Conservation (phyloP, 352 stramenopile genomes). For the Pythium aquatile region DNA sequence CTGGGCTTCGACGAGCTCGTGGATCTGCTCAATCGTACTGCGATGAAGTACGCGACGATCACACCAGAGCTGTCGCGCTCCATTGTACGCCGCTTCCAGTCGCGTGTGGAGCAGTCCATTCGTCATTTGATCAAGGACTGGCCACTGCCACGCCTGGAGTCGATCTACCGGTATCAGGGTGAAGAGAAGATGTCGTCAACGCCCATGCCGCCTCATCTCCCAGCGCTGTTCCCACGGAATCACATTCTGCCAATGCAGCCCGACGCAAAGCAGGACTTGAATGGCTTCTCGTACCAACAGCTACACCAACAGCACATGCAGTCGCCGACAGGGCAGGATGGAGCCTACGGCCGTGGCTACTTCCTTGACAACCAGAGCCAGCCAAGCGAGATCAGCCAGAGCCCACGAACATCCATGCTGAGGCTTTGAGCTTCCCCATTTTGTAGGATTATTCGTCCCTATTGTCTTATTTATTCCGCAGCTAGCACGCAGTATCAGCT, state of each 20-base stretch:
- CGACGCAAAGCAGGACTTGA: constrained; percentile 19
- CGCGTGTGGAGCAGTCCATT: constrained; percentile 57
- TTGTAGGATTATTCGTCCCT: neutral
- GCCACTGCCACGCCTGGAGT: constrained; percentile 39
- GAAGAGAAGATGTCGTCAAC: constrained; percentile 21
- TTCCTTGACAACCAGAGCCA: constrained; percentile 11
- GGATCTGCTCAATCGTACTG: constrained; percentile 55
- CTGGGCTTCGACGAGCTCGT: constrained; percentile 64
- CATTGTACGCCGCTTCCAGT: constrained; percentile 55
- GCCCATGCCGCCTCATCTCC: constrained; percentile 11
- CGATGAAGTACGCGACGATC: constrained; percentile 56
- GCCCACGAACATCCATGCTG: constrained; percentile 18
- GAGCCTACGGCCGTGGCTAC: neutral
- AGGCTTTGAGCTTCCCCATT: constrained; percentile 4
- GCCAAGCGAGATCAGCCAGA: constrained; percentile 17
- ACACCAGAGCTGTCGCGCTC: constrained; percentile 35
- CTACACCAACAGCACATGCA: constrained; percentile 11
- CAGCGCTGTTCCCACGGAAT: constrained; percentile 17
- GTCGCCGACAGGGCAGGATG: constrained; percentile 7
- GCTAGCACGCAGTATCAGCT: neutral
- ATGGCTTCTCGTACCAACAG: constrained; percentile 5
- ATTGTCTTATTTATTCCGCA: constrained; percentile 23
- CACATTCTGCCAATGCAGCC: neutral
- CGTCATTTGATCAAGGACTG: constrained; percentile 63
- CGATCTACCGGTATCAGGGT: constrained; percentile 36